Percentiles rank a stretch among this genome's conserved stretches.
These are phyloP conservation scores for Lecanicillium sp. DNA, from an alignment of 2,329 filamentous ascomycete genomes.

Conservation along the genomic window DNA sequence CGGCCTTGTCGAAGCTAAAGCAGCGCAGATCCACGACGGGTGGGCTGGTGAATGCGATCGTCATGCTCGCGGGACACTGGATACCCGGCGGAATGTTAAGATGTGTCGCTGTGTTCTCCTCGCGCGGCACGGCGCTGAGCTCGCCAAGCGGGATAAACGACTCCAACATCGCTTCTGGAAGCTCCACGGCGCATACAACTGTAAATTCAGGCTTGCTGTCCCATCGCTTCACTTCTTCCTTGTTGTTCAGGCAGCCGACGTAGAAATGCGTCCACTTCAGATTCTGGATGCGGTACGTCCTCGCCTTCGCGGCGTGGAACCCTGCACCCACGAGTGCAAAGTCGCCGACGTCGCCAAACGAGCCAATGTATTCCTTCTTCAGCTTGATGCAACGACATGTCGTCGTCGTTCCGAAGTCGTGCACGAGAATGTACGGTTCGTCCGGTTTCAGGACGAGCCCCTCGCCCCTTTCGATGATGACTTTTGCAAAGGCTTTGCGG, in stretches of 20 bases:
- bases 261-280: constrained; percentile 76
- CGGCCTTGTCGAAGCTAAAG: constrained; percentile 69
- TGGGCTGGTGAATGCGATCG: constrained; percentile 59
- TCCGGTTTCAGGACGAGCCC: constrained; percentile 78
- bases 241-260: constrained; percentile 69
- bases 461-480: constrained; percentile 62
- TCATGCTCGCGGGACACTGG: constrained; percentile 36
- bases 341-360: constrained; percentile 76
- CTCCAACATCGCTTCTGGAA: constrained; percentile 46
- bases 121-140: constrained; percentile 34
- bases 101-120: constrained; percentile 34
- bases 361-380: constrained; percentile 77
- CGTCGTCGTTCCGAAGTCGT: constrained; percentile 29
- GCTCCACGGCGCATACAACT: constrained; percentile 58
- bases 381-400: constrained; percentile 65
- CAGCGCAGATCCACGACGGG: constrained; percentile 76
- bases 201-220: constrained; percentile 54
- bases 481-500: constrained; percentile 58
- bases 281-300: constrained; percentile 44
- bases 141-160: constrained; percentile 43
- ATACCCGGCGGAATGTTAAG: constrained; percentile 43
- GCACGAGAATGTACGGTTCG: constrained; percentile 66
- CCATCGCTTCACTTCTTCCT: constrained; percentile 47
- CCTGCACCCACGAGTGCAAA: constrained; percentile 73
- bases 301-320: constrained; percentile 60